phyloP scores from a whole-genome alignment of 345 rosid genomes.

The Crucihimalaya himalaica region DNA sequence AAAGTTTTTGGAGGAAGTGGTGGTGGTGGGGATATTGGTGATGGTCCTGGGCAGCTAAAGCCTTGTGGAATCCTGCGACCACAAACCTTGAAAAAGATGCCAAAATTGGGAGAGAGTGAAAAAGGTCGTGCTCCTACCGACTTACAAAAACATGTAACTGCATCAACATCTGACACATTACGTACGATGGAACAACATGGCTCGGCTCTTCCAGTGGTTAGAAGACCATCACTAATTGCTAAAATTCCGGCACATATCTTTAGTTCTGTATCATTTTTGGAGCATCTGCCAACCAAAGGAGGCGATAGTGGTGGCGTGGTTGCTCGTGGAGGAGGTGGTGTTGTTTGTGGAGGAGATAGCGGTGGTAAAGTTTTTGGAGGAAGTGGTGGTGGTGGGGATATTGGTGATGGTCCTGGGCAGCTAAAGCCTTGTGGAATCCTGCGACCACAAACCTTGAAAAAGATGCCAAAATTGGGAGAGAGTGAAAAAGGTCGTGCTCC shows the following conservation, averaged over 20 bases:
- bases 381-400: neutral
- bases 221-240: neutral
- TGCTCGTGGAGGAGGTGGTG: neutral
- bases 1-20: neutral
- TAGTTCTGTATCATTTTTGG: neutral
- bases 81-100: neutral
- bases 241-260: neutral
- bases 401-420: neutral
- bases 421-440: neutral
- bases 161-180: neutral
- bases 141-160: neutral
- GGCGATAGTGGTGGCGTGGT: neutral
- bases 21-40: neutral
- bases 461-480: neutral
- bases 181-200: slow-evolving; percentile 7
- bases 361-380: neutral
- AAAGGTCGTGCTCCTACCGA: neutral
- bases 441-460: neutral
- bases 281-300: neutral
- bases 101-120: neutral
- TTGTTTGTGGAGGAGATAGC: neutral
- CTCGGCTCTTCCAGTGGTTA: neutral
- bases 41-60: slow-evolving; percentile 4
- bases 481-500: neutral
- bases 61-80: slow-evolving; percentile 22